Evolutionary conservation across 805 yeast genomes (phyloP), one percentile per base, ranked within the genome.

Genomic region (Spathaspora passalidarum): DNA sequence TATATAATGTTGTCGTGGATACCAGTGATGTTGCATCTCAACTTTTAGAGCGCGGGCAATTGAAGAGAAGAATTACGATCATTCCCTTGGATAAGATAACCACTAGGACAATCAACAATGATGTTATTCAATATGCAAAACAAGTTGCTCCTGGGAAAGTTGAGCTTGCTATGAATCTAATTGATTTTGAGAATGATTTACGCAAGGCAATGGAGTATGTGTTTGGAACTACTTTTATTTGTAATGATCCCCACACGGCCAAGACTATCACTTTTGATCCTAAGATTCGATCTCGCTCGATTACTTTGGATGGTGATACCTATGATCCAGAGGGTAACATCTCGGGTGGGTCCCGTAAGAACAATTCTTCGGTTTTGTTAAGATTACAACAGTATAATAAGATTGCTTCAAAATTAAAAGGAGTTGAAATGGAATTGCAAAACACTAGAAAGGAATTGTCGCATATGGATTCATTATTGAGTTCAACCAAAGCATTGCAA

Each of bases 301-400:
- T 95, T 13, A 94, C 99, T 0, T 62, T 87, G 26, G 91, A 90
- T 44, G 99, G 99, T 43, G 99, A 94, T 62, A 78, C 85, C 9
- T 94, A 91, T 65, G 99, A 94, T 60, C 99, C 99, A 0, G 89
- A 86, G 53, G 99, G 99, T 13, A 88, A 96, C 6, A 71, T 94
- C 21, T 87, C 97, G 1, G 99, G 99, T 40, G 98, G 98, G n/a
- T 83, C 95, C 17, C 76, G 92, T 54, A 81, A 75, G 51, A 71
- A 72, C 41, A 68, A 79, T 13, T 74, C 80, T 1, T 78, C 89
- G 0, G 63, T 86, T 2, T 70, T 91, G 46, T 61, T 80, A 9
- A 80, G 79, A 38, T 79, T 90, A 61, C 92, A 85, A 56, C 78
- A 78, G 47, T 84, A 76, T 53, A 86, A 86, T 55, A 62, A 57